Evolutionary conservation across 129 eudicot genomes (phyloP).

Genomic region (Dittrichia graveolens): DNA sequence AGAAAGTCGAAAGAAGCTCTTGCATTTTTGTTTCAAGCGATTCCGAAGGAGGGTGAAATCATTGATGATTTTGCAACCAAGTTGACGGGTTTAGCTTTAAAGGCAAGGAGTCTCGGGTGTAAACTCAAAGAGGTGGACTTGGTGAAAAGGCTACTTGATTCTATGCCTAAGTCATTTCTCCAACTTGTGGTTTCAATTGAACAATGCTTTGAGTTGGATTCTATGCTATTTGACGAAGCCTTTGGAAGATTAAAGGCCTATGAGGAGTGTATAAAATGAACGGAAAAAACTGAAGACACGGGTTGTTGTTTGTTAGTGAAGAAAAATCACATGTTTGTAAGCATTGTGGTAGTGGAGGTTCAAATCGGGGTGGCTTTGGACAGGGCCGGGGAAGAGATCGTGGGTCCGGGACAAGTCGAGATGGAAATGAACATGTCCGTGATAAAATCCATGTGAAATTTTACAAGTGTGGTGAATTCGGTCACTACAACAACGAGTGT

Average conservation of each 20-base stretch:
- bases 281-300: not conserved
- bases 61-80: not conserved
- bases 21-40: not conserved
- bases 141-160: not conserved
- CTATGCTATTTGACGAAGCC: not conserved
- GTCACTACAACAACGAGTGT: not conserved
- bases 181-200: not conserved
- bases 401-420: too few species aligned
- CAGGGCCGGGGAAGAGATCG: conserved; percentile 5
- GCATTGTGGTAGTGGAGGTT: not conserved
- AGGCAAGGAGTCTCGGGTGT: not conserved
- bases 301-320: not conserved
- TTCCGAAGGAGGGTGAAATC: not conserved
- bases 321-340: not conserved
- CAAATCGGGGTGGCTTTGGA: not conserved
- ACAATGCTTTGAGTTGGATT: not conserved
- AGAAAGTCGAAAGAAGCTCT: not conserved
- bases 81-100: not conserved
- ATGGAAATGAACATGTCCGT: not conserved
- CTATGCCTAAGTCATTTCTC: not conserved
- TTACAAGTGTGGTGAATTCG: not conserved
- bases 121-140: not conserved
- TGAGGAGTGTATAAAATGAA: not conserved
- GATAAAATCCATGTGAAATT: not conserved
- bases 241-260: not conserved